A percentile compares a stretch with the other conserved stretches of the same genome.
These are phyloP conservation scores for Phlyctochytrium planicorne DNA, from an alignment of 192 early-diverging fungal genomes.

Conservation along the genomic window DNA sequence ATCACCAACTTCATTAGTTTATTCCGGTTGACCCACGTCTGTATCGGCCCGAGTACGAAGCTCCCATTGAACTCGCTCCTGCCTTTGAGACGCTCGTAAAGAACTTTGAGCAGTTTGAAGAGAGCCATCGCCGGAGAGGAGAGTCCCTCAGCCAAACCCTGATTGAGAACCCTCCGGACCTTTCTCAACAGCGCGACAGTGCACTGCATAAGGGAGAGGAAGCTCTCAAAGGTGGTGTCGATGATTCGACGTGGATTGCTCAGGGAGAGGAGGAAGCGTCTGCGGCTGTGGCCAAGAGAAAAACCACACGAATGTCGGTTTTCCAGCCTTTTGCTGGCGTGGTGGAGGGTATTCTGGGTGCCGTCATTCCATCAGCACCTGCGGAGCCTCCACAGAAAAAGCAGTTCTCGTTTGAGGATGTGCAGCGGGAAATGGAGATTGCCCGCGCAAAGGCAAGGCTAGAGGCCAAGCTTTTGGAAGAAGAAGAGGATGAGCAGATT, in stretches of 20 bases:
- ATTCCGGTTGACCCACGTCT: constrained; percentile 24
- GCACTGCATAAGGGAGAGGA: not conserved
- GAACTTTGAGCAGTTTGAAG: constrained; percentile 28
- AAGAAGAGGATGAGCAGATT: constrained; percentile 2
- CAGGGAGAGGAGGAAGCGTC: constrained; percentile 8
- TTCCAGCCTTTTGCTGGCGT: constrained; percentile 14
- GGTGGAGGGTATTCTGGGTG: constrained; percentile 25
- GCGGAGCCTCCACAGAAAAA: not conserved
- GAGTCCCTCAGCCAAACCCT: constrained; percentile 1
- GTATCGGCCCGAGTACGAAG: constrained; percentile 23
- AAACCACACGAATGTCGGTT: constrained; percentile 1
- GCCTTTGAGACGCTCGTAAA: constrained; percentile 22
- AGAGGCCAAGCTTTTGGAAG: constrained; percentile 4
- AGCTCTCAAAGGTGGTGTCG: not conserved
- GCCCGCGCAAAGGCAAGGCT: constrained; percentile 10
- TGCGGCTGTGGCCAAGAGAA: not conserved
- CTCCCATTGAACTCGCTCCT: constrained; percentile 15
- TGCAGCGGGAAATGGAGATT: constrained; percentile 28
- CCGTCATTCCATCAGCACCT: not conserved
- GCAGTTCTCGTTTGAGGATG: constrained; percentile 17
- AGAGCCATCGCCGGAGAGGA: constrained; percentile 14
- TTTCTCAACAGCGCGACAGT: not conserved
- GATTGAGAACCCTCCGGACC: not conserved
- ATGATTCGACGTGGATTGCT: not conserved
- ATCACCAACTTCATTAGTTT: constrained; percentile 20